phyloP scores from a whole-genome alignment of 495 filamentous ascomycete species.

The Aspergillus sclerotioniger region DNA sequence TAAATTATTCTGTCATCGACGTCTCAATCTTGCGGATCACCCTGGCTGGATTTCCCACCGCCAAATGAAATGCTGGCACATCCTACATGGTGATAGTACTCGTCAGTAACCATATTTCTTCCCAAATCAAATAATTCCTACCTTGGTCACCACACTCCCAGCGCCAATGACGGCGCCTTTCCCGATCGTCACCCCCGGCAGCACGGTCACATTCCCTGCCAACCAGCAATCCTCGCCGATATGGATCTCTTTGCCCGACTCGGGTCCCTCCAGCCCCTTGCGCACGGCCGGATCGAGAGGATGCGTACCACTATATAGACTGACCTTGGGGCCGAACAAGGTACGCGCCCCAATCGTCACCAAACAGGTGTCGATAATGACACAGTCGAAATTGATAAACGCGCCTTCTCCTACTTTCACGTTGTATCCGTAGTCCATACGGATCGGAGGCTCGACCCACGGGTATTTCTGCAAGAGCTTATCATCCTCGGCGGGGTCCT shows the following conservation, averaged over 20 bases:
- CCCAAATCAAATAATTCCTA: constrained; percentile 33
- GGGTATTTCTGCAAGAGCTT: constrained; percentile 57
- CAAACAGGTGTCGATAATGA: constrained; percentile 73
- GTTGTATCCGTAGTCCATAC: constrained; percentile 75
- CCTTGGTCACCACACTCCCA: constrained; percentile 89
- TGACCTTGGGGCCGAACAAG: constrained; percentile 74
- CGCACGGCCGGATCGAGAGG: constrained; percentile 70
- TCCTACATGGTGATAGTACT: constrained; percentile 39
- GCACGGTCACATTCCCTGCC: constrained; percentile 71
- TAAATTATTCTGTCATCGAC: constrained; percentile 25
- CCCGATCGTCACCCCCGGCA: constrained; percentile 80
- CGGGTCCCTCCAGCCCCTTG: constrained; percentile 73
- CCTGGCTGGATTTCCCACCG: constrained; percentile 65
- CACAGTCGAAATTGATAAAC: constrained; percentile 76
- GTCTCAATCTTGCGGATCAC: constrained; percentile 56
- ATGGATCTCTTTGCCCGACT: constrained; percentile 69
- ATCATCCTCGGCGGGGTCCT: constrained; percentile 58
- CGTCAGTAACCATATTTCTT: neutral
- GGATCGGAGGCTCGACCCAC: constrained; percentile 70
- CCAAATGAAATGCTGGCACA: constrained; percentile 61
- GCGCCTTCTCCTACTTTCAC: constrained; percentile 63
- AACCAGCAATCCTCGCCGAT: constrained; percentile 92
- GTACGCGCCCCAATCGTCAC: constrained; percentile 79
- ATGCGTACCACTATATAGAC: constrained; percentile 70
- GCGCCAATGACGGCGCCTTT: constrained; percentile 75